Conservation (phyloP, 305 asterid genomes). For the Fraxinus floribunda region DNA sequence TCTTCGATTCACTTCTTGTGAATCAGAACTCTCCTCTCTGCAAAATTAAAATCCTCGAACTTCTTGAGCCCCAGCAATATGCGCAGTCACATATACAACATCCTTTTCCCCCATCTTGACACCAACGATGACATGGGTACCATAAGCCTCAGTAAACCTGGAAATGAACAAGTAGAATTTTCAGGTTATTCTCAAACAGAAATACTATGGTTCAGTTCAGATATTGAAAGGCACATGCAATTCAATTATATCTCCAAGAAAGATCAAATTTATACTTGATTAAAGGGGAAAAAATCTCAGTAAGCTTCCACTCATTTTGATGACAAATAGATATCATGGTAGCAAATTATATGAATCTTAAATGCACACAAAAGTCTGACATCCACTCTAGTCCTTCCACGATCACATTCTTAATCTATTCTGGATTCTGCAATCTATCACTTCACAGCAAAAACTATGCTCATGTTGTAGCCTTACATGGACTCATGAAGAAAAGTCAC, state of each 20-base stretch:
- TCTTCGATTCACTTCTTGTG: too few species aligned
- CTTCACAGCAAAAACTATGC: neutral
- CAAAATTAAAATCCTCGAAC: too few species aligned
- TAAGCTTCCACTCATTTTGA: neutral
- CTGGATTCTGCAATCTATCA: neutral
- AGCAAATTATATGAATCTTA: neutral
- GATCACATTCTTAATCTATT: neutral
- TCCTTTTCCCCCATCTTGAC: slow-evolving; percentile 91
- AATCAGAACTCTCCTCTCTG: too few species aligned
- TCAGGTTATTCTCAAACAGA: slow-evolving; percentile 17
- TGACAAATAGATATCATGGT: slow-evolving; percentile 5
- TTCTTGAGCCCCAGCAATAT: too few species aligned
- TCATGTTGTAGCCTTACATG: neutral
- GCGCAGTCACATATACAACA: slow-evolving; percentile 65
- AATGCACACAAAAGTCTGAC: neutral
- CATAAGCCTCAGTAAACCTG: slow-evolving; percentile 76
- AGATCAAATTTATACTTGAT: neutral
- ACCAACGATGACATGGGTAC: slow-evolving; percentile 81
- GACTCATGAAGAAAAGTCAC: neutral
- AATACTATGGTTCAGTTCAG: slow-evolving; percentile 1
- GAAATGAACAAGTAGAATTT: slow-evolving; percentile 2
- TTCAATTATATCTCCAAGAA: slow-evolving; percentile 10
- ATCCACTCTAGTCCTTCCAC: neutral
- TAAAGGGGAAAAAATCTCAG: neutral
- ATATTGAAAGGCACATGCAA: neutral